Percentiles rank a stretch among this genome's conserved stretches.
phyloP scores from a whole-genome alignment of 257 asterid species.

The Fraxinus quadrangulata region DNA sequence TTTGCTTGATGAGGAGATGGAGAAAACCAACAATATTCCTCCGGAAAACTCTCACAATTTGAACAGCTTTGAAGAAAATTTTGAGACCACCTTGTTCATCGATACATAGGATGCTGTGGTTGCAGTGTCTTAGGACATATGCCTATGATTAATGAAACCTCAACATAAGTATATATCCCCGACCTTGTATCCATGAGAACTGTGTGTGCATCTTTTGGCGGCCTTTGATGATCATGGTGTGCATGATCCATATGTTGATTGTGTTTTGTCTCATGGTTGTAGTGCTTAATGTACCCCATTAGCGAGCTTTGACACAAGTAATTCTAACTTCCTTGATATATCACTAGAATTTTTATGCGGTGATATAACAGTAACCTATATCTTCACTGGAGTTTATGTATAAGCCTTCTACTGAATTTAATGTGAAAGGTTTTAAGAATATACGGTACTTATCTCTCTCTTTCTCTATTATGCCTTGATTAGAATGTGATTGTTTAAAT shows the following conservation, averaged over 20 bases:
- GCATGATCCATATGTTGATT: conserved; percentile 30
- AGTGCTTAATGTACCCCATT: conserved; percentile 28
- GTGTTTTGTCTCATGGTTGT: conserved; percentile 52
- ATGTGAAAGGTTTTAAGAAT: background rate
- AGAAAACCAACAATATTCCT: conserved; percentile 31
- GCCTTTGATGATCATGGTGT: conserved; percentile 47
- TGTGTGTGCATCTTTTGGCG: conserved; percentile 34
- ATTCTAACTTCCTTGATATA: conserved; percentile 16
- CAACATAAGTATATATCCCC: conserved; percentile 27
- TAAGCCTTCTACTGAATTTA: background rate
- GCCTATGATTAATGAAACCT: conserved; percentile 53
- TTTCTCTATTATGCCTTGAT: background rate
- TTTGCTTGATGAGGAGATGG: conserved; percentile 69
- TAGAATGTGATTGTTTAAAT: background rate
- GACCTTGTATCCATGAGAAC: conserved; percentile 41
- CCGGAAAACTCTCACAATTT: conserved; percentile 34
- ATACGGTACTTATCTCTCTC: background rate
- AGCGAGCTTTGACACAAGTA: conserved; percentile 34
- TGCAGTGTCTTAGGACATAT: conserved; percentile 22
- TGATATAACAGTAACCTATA: conserved; percentile 35
- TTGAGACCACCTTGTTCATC: conserved; percentile 44
- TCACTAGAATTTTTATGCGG: conserved; percentile 21
- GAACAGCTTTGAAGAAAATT: conserved; percentile 35
- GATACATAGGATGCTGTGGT: conserved; percentile 23
- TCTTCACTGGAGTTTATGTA: background rate